Conservation (phyloP, 1,139 yeast genomes). For the Blastobotrys capitulatus region DNA sequence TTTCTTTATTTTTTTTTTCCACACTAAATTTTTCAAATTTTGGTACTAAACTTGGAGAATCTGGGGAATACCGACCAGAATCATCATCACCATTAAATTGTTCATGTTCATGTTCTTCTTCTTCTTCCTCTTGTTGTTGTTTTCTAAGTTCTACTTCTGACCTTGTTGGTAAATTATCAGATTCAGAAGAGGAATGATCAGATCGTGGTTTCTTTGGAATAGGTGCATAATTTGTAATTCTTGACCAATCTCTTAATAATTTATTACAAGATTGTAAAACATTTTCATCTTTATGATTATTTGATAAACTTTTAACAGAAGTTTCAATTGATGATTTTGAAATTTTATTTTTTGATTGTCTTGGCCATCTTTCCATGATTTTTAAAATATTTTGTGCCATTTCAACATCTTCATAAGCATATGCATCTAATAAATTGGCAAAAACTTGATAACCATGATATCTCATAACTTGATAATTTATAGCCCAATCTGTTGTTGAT, state of each 20-base stretch:
- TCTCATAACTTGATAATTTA: conserved; percentile 58
- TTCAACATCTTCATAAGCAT: conserved; percentile 30
- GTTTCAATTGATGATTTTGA: conserved; percentile 73
- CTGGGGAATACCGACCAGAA: too few relatives aligned
- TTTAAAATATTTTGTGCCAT: conserved; percentile 41
- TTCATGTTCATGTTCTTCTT: too few relatives aligned
- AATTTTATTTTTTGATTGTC: conserved; percentile 73
- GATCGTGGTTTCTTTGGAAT: conserved; percentile 49
- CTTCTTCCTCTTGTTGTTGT: too few relatives aligned
- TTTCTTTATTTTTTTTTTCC: too few relatives aligned
- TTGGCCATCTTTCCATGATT: conserved; percentile 63
- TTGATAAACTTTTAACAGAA: conserved; percentile 43
- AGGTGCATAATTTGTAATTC: conserved; percentile 73
- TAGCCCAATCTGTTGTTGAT: conserved; percentile 48
- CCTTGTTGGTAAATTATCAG: too few relatives aligned
- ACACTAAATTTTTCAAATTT: too few relatives aligned
- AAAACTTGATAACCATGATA: conserved; percentile 87
- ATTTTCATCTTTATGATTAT: conserved; percentile 24
- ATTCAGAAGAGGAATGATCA: too few relatives aligned
- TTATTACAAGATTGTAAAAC: conserved; percentile 38
- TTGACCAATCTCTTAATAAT: conserved; percentile 65
- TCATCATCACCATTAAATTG: too few relatives aligned
- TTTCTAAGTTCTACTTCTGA: too few relatives aligned
- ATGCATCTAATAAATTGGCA: conserved; percentile 44
- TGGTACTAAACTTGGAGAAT: too few relatives aligned